Percentiles rank a stretch among this genome's conserved stretches.
Evolutionary conservation across 495 filamentous ascomycete genomes (phyloP).

Genomic region (Lophiostoma macrostomum): DNA sequence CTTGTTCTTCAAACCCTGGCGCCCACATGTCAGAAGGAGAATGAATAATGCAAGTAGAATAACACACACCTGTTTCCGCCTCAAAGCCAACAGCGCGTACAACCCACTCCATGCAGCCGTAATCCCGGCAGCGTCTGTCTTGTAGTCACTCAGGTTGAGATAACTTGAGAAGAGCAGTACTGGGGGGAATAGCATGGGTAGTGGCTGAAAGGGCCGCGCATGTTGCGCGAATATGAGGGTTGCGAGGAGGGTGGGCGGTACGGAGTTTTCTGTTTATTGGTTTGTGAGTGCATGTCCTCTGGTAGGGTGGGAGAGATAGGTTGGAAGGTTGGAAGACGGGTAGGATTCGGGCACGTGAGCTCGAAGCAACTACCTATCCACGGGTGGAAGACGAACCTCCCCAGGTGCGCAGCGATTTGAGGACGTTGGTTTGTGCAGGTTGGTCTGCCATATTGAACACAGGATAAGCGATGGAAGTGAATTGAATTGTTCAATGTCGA

Average conservation of each 20-base stretch:
- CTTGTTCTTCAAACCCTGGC: conserved; percentile 50
- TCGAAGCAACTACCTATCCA: too few species aligned
- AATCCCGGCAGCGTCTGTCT: conserved; percentile 77
- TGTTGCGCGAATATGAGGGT: conserved; percentile 77
- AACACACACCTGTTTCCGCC: conserved; percentile 53
- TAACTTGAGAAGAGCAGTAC: conserved; percentile 85
- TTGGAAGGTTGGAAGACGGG: too few species aligned
- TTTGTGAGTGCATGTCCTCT: conserved; percentile 31
- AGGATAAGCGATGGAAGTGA: neutral
- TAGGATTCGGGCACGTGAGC: conserved; percentile 18
- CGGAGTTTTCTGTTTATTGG: conserved; percentile 61
- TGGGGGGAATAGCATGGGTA: conserved; percentile 80
- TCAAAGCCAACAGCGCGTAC: conserved; percentile 73
- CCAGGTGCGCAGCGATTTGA: conserved; percentile 59
- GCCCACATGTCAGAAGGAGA: neutral
- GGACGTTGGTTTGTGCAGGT: conserved; percentile 32
- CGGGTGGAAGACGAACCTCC: conserved; percentile 59
- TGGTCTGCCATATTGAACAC: conserved; percentile 41
- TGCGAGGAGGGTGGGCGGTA: conserved; percentile 75
- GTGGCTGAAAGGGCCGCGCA: conserved; percentile 65
- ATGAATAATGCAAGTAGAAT: neutral
- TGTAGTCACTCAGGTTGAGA: conserved; percentile 72
- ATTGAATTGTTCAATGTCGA: neutral
- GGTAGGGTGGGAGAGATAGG: conserved; percentile 1
- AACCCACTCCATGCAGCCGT: conserved; percentile 82